Evolutionary conservation across 208 protist species (phyloP).

Genomic region (Leishmania tarentolae): DNA sequence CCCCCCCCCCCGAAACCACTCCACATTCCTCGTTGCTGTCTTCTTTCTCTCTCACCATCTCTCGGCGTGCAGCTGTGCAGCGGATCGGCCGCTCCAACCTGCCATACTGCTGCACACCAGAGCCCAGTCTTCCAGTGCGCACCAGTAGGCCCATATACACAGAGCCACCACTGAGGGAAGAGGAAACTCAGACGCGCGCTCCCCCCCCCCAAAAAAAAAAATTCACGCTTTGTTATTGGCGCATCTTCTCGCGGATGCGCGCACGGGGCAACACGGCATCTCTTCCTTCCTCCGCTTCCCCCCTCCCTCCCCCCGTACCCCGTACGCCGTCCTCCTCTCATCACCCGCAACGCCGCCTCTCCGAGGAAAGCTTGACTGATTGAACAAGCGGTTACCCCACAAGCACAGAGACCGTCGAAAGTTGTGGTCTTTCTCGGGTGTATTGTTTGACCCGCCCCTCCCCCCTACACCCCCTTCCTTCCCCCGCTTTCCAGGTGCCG

Average conservation of each 20-base stretch:
- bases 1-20: too few species aligned
- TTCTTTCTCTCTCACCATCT: background rate
- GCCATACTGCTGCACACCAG: too few species aligned
- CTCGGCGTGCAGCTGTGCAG: background rate
- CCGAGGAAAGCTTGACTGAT: background rate
- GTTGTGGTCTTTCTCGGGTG: background rate
- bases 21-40: too few species aligned
- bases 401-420: background rate
- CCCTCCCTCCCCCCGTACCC: too few species aligned
- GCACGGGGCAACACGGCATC: background rate
- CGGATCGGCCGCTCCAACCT: too few species aligned
- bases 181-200: too few species aligned
- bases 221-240: background rate
- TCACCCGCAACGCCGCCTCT: background rate
- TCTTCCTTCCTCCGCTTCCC: background rate
- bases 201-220: too few species aligned
- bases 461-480: background rate
- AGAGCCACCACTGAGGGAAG: too few species aligned
- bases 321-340: background rate
- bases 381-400: background rate
- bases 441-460: too few species aligned
- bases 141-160: too few species aligned
- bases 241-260: background rate
- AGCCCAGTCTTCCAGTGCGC: too few species aligned
- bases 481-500: background rate